A percentile compares a stretch with the other conserved stretches of the same genome.
Evolutionary conservation across 176 grass and related monocot species (phyloP).

Genomic region (Oryza meridionalis): DNA sequence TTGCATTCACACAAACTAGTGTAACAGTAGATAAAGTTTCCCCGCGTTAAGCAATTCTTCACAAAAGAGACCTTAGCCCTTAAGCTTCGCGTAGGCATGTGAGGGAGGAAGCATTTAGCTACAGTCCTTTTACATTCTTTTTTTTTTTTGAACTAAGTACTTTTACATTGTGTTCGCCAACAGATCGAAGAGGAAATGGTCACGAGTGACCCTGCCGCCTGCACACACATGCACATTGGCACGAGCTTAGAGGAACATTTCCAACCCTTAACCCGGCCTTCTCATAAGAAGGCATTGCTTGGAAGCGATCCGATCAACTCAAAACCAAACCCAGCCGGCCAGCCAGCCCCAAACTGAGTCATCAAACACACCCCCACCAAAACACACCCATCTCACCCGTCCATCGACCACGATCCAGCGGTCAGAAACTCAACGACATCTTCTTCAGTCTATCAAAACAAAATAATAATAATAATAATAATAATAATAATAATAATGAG

Average conservation of each 20-base stretch:
- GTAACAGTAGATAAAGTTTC: neutral
- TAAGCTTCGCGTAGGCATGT: neutral
- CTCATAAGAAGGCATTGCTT: neutral
- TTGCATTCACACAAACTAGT: neutral
- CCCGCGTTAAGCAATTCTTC: too few species aligned
- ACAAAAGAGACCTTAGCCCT: neutral
- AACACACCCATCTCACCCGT: conserved; percentile 13
- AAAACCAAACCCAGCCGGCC: conserved; percentile 19
- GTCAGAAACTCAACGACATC: neutral
- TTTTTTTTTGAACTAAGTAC: too few species aligned
- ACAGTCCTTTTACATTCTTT: too few species aligned
- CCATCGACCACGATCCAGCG: neutral
- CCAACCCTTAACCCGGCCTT: conserved; percentile 3
- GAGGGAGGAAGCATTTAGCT: too few species aligned
- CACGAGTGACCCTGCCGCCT: neutral
- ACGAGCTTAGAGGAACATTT: conserved; percentile 18
- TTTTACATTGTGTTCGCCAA: too few species aligned
- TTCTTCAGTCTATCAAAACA: conserved; percentile 6
- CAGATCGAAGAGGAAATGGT: neutral
- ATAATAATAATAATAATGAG: neutral
- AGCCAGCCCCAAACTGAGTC: conserved; percentile 28
- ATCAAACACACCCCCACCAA: neutral
- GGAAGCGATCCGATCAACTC: conserved; percentile 46
- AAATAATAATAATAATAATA: conserved; percentile 3
- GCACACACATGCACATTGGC: neutral